Conservation (phyloP, 192 early-diverging fungal genomes). For the Backusella mclennaniae region DNA sequence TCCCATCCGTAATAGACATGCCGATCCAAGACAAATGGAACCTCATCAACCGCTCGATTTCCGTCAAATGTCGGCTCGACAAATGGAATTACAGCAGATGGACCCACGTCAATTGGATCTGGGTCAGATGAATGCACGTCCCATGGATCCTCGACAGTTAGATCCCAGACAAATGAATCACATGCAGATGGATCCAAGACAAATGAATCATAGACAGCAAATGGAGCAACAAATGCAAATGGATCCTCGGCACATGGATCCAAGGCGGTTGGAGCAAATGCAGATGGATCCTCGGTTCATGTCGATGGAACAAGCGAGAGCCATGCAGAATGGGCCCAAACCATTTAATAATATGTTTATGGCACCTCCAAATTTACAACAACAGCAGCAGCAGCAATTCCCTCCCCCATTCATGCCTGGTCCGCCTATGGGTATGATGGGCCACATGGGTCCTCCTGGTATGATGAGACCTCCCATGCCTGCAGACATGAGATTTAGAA, state of each 20-base stretch:
- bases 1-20: neutral
- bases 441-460: constrained; percentile 9
- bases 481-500: constrained; percentile 12
- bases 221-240: neutral
- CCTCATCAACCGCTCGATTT: neutral
- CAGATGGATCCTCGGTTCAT: constrained; percentile 14
- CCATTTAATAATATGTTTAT: constrained; percentile 22
- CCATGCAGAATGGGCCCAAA: constrained; percentile 2
- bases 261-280: neutral
- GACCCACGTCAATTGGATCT: constrained; percentile 22
- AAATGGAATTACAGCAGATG: constrained; percentile 5
- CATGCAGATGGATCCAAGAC: neutral
- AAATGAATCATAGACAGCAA: neutral
- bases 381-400: constrained; percentile 9
- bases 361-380: constrained; percentile 15
- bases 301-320: constrained; percentile 7
- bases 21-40: neutral
- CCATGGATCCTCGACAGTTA: neutral
- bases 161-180: neutral
- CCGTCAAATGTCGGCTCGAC: neutral
- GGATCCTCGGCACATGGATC: neutral
- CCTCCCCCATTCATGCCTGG: constrained; percentile 14
- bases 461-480: constrained; percentile 12
- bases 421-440: constrained; percentile 16
- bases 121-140: constrained; percentile 8